Evolutionary conservation across 148 eudicot genomes (phyloP).

Genomic region (Amaranthus hypochondriacus): DNA sequence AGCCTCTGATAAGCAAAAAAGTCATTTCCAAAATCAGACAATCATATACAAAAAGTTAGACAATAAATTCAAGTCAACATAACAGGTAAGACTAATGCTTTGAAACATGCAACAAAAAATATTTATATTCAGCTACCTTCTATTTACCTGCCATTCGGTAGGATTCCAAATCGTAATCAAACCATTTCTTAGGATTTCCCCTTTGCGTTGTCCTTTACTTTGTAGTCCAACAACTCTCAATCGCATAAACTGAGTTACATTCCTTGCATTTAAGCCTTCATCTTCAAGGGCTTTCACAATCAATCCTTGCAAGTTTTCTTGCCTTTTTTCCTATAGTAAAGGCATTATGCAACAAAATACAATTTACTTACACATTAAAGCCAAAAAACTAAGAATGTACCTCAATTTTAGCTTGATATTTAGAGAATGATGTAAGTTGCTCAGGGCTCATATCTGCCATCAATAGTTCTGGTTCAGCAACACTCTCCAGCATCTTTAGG

Average conservation of each 20-base stretch:
- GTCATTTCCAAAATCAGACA: slow-evolving; percentile 3
- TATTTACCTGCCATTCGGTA: slow-evolving; percentile 63
- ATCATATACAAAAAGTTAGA: background rate
- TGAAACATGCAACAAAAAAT: background rate
- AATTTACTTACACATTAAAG: slow-evolving; percentile 10
- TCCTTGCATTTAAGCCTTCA: slow-evolving; percentile 66
- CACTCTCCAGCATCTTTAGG: slow-evolving; percentile 67
- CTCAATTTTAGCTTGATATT: slow-evolving; percentile 72
- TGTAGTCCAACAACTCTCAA: slow-evolving; percentile 71
- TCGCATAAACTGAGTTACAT: slow-evolving; percentile 81
- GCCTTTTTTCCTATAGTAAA: slow-evolving; percentile 55
- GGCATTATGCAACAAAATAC: background rate
- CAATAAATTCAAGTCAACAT: slow-evolving; percentile 3
- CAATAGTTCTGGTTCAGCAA: slow-evolving; percentile 86
- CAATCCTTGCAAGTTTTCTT: slow-evolving; percentile 54
- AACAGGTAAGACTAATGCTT: background rate
- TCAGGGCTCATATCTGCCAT: slow-evolving; percentile 93
- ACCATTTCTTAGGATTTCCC: slow-evolving; percentile 41
- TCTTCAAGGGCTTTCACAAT: slow-evolving; percentile 71
- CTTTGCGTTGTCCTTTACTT: slow-evolving; percentile 22
- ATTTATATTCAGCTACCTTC: background rate
- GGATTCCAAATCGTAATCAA: slow-evolving; percentile 94
- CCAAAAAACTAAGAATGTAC: slow-evolving; percentile 29
- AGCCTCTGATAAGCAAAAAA: slow-evolving; percentile 38
- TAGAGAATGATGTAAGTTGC: slow-evolving; percentile 58